Evolutionary conservation across 352 stramenopile genomes (phyloP), one percentile per base, ranked within the genome.

Genomic region (Blastocystis sp.): DNA sequence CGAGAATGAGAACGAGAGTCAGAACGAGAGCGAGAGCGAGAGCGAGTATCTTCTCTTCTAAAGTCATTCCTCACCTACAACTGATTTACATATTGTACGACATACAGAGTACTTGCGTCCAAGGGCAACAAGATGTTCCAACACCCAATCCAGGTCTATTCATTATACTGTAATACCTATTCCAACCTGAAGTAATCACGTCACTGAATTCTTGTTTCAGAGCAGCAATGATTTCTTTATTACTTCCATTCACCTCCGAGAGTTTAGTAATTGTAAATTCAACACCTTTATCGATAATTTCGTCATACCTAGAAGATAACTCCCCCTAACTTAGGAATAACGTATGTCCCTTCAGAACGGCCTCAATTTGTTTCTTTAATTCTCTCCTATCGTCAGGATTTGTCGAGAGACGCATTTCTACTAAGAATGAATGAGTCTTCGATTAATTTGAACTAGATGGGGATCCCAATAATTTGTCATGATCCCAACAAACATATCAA

Each of bases 291-390:
- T 60, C 37, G 1, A 79, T 15, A 27, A 79, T 79, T 17, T 79
- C 44, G 15, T 79, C 40, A 79, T 79, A 58, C 40, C 68, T 79
- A 48, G 3, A n/a, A 27, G 22, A 11, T 59, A 9, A 58, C 4
- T 19, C 3, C 1, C 22, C 4, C 11, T 15, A 15, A 79, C 1
- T 7, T 22, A 40, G 2, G 1, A 22, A 13, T 1, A 62, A 79
- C 68, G 44, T 56, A 60, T 60, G 68, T 79, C 68, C 68, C 27
- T 79, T 60, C 13, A 79, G 68, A 60, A 79, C 60, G 17, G 24
- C 19, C 24, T 70, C 27, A 33, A 70, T 70, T 35, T 40, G 33
- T n/a, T 33, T 70, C 60, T 70, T 70, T 44, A 70, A 48, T n/a
- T 35, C 60, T 40, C 40, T 70, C 13, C 60, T 70, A 5, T 44